A percentile compares a stretch with the other conserved stretches of the same genome.
Conservation (phyloP, 139 green algal genomes). For the Chlorella sp. region DNA sequence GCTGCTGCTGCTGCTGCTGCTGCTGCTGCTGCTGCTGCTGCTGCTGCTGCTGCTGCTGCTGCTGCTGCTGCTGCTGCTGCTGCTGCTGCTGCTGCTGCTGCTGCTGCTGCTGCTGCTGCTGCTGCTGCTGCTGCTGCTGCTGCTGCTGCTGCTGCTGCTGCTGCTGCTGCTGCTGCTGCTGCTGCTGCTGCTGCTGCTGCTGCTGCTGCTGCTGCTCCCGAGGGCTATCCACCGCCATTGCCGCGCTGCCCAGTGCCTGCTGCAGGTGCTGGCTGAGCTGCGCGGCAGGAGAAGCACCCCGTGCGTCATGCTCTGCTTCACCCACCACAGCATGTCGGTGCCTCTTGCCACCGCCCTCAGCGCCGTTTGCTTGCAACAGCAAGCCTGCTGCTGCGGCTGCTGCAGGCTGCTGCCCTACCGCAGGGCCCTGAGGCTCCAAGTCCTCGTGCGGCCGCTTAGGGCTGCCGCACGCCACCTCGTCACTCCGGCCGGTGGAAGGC, state of each 20-base stretch:
- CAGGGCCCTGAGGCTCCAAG: neutral
- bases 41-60: neutral
- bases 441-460: slow-evolving; percentile 40
- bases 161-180: slow-evolving; percentile 22
- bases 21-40: slow-evolving; percentile 12
- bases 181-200: slow-evolving; percentile 5
- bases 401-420: neutral
- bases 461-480: slow-evolving; percentile 5
- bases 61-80: neutral
- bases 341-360: slow-evolving; percentile 1
- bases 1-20: slow-evolving; percentile 20
- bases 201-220: neutral
- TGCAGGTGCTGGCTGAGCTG: slow-evolving; percentile 31
- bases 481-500: no score
- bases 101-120: no score
- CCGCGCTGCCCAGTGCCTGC: slow-evolving; percentile 12
- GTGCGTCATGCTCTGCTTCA: neutral
- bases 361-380: no score
- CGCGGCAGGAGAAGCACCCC: slow-evolving; percentile 18
- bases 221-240: neutral
- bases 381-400: neutral
- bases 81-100: slow-evolving; percentile 34
- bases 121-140: no score
- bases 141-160: slow-evolving; percentile 12
- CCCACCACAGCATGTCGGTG: neutral